Conservation (phyloP, 225 moss, liverwort and hornwort species). For the Physcomitrium patens region DNA sequence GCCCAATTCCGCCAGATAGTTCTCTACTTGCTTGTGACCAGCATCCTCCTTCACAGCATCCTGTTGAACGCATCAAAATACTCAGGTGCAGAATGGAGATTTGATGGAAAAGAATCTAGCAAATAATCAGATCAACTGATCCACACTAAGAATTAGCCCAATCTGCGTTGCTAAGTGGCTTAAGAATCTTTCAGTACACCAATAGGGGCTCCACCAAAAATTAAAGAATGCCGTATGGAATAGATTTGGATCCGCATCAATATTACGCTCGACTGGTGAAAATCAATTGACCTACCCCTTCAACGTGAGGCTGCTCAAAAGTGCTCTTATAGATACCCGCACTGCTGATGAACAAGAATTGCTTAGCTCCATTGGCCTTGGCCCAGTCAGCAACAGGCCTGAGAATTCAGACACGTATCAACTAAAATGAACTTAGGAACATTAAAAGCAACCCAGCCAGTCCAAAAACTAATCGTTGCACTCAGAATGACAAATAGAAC, state of each 20-base stretch:
- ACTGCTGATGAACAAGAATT: slow-evolving; percentile 95
- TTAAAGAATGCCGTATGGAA: neutral
- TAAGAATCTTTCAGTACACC: neutral
- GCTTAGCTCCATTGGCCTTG: slow-evolving; percentile 73
- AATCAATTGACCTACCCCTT: slow-evolving; percentile 63
- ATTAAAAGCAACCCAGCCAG: neutral
- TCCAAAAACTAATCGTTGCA: neutral
- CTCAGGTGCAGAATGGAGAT: neutral
- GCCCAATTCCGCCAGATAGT: slow-evolving; percentile 77
- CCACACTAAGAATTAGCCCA: neutral
- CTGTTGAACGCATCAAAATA: slow-evolving; percentile 41
- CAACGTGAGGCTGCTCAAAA: slow-evolving; percentile 90
- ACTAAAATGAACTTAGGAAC: neutral
- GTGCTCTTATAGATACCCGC: slow-evolving; percentile 91
- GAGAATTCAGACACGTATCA: slow-evolving; percentile 55
- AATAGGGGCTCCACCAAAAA: neutral
- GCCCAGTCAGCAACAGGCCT: slow-evolving; percentile 99
- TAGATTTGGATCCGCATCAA: neutral
- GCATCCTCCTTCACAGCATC: slow-evolving; percentile 86
- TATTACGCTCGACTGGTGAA: neutral
- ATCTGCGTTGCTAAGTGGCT: neutral
- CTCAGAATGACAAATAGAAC: neutral
- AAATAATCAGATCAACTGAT: neutral
- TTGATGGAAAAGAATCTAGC: neutral
- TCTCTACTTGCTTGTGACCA: slow-evolving; percentile 85